phyloP scores from a whole-genome alignment of 2,329 filamentous ascomycete species.

The Calonectria leucothoes region DNA sequence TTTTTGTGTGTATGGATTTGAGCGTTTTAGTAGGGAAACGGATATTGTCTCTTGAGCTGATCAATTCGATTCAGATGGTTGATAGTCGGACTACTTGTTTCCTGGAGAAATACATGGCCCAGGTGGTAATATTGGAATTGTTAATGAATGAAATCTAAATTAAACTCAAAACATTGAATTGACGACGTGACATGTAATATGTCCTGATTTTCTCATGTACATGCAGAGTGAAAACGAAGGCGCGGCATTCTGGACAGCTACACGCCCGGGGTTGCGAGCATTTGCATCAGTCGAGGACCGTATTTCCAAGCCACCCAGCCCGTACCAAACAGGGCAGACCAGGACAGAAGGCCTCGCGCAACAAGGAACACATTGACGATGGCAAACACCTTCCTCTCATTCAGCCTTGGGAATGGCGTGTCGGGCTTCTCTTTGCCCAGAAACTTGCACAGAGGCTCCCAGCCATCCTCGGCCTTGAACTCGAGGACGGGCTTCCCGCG shows the following conservation, averaged over 20 bases:
- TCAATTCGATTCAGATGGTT: neutral
- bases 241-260: too few species aligned
- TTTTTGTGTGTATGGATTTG: neutral
- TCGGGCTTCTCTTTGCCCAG: slow-evolving; percentile 26
- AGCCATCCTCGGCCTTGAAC: slow-evolving; percentile 51
- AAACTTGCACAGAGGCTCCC: slow-evolving; percentile 57
- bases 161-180: too few species aligned
- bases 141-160: too few species aligned
- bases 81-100: neutral
- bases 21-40: too few species aligned
- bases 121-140: neutral
- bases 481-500: slow-evolving; percentile 41
- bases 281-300: neutral
- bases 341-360: slow-evolving; percentile 26
- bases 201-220: neutral
- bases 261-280: neutral
- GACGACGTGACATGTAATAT: too few species aligned
- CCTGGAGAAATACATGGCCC: neutral
- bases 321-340: slow-evolving; percentile 19
- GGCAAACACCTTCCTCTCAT: slow-evolving; percentile 32
- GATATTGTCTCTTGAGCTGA: neutral
- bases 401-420: slow-evolving; percentile 31
- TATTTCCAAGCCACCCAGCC: slow-evolving; percentile 29
- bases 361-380: slow-evolving; percentile 31
- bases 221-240: too few species aligned